Evolutionary conservation across 768 basidiomycete species (phyloP), one percentile per base, ranked within the genome.

Genomic region (Lactarius sp.): DNA sequence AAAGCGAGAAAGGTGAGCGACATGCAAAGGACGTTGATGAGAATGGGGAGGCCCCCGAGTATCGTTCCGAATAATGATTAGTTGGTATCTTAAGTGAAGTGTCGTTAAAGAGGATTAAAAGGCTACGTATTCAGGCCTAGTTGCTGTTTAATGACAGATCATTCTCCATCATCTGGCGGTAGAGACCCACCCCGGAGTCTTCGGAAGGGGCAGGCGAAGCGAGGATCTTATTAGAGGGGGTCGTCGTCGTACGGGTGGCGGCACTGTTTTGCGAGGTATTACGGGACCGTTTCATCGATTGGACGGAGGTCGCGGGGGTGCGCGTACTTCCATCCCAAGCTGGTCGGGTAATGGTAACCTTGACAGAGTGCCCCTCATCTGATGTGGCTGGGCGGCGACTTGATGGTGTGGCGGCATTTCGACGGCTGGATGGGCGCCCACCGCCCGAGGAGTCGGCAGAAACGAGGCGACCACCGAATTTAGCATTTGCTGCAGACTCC

Each of bases 401-500:
- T n/a, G 76, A 76, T 60, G 69, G 74, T 56, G 78, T 69, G 68
- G 78, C 73, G 70, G 78, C 75, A 27, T 85, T 83, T 56, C 85
- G 80, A 54, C 88, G 84, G 72, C 85, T 90, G 6, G 83, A 78
- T 7, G 88, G 83, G 36, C 90, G 85, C 49, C 71, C 68, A 52
- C 75, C 77, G 8, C 73, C 74, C 34, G 73, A 72, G 3, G 79
- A 74, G 47, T 90, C 87, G 52, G 79, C 81, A 27, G 88, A 84
- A 52, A 95, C 77, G 42, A 95, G 78, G 18, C 94, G 84, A 47
- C 85, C 84, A 22, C 92, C 94, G 75, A 97, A 96, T 75, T 97
- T 97, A 63, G 94, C 94, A 70, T 94, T 91, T 18, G 91, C 92
- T 56, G 88, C 90, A 8, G 90, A 92, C 74, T 91, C 88, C 56